Base-by-base conservation (phyloP, 2,329 filamentous ascomycete species). In the Xylariaceae sp. region DNA sequence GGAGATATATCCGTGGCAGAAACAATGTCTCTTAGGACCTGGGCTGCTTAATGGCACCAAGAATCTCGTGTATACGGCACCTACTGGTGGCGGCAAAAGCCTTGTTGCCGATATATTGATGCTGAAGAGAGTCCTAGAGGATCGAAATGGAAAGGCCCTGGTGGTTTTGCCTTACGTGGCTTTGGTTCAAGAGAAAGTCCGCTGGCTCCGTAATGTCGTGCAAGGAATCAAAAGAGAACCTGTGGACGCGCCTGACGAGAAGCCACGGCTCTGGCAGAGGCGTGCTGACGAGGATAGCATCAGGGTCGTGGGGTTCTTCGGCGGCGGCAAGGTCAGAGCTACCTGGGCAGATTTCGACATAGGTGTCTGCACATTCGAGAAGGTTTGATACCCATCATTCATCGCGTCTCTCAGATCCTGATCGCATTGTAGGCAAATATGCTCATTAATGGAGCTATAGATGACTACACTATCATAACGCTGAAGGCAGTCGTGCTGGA, bases 1-100 rank as follows among this genome's bases (percentile, higher is more conserved):
- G 38, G 79, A 77, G 56, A 90, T 90, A 51, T 90, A 90, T 59
- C 84, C 85, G 2, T 91, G 87, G 87, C 87, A 90, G 66, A 86
- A 86, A 44, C 82, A 83, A 49, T 91, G 87, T 60, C 73, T 91
- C 7, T 72, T 86, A 46, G 82, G 82, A 0, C 81, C 80, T 3
- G 85, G 86, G 0, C 73, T 90, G 15, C 71, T 91, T 11, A 66
- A 71, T 6, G 86, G 86, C 14, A 73, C 80, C 44, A 81, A 76
- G 54, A 90, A 89, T 58, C 72, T 91, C 10, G 83, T 90, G n/a
- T 91, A 90, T 62, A 87, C 83, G 39, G 87, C 87, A 7, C 87
- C 87, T 0, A 90, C 87, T 0, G 87, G 87, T 5, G 87, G 87
- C 38, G 87, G 87, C 14, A 90, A 90, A 68, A 89, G 85, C 7